A percentile compares a stretch with the other conserved stretches of the same genome.
Conservation (phyloP, 495 filamentous ascomycete species). For the Pyrenopolyporus hunteri region DNA sequence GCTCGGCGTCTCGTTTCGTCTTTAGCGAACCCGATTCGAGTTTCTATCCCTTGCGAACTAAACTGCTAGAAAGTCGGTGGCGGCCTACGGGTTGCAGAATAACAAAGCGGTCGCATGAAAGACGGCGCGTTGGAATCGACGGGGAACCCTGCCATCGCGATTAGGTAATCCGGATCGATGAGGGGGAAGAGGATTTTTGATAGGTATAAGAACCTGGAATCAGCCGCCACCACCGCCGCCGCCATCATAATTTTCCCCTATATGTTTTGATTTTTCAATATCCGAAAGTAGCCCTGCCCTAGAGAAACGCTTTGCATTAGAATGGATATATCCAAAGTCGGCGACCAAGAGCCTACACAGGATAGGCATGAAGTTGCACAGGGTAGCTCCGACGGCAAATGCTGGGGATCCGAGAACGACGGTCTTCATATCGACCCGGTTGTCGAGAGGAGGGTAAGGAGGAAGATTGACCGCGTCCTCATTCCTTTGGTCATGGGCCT, state of each 20-base stretch:
- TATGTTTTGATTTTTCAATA: too few species aligned
- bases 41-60: not conserved
- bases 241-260: too few species aligned
- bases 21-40: too few species aligned
- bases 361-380: constrained; percentile 1
- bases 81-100: not conserved
- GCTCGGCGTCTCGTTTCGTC: too few species aligned
- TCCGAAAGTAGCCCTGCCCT: not conserved
- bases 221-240: too few species aligned
- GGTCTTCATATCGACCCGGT: constrained; percentile 53
- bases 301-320: not conserved
- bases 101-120: not conserved
- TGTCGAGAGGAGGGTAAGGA: constrained; percentile 61
- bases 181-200: too few species aligned
- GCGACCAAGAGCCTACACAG: constrained; percentile 21
- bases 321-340: constrained; percentile 22
- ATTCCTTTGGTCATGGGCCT: constrained; percentile 30
- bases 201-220: too few species aligned
- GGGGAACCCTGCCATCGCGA: too few species aligned
- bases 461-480: constrained; percentile 61
- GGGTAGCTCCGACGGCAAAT: constrained; percentile 14
- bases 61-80: not conserved
- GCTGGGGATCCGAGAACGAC: constrained; percentile 1
- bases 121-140: too few species aligned
- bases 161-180: not conserved